Percentiles rank a stretch among this genome's conserved stretches.
phyloP scores from a whole-genome alignment of 495 filamentous ascomycete genomes.

The Chlorociboria aeruginascens region DNA sequence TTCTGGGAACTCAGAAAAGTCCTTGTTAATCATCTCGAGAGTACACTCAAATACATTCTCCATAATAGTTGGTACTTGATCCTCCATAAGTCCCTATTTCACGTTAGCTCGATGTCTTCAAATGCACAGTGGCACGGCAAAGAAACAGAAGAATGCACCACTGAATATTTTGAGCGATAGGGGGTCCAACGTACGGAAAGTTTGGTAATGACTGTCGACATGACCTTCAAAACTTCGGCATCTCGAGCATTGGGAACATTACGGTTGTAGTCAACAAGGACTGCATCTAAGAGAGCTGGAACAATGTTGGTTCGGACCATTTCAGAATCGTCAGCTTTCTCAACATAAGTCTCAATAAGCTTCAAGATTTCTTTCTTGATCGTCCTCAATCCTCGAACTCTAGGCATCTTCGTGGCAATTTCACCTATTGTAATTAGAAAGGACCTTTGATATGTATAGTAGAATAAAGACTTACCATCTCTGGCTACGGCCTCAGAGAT shows the following conservation, averaged over 20 bases:
- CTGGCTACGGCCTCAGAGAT: slow-evolving; percentile 83
- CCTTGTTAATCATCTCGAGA: slow-evolving; percentile 99
- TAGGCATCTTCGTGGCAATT: slow-evolving; percentile 95
- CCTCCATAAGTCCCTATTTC: slow-evolving; percentile 76
- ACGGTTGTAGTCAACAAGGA: slow-evolving; percentile 89
- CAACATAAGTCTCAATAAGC: slow-evolving; percentile 92
- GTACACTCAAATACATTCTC: slow-evolving; percentile 98
- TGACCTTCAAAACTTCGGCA: slow-evolving; percentile 91
- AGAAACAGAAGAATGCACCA: slow-evolving; percentile 15
- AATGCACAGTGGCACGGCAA: background rate
- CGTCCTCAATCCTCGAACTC: slow-evolving; percentile 84
- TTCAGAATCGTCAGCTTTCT: slow-evolving; percentile 92
- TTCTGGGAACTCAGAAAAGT: slow-evolving; percentile 98
- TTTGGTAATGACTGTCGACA: slow-evolving; percentile 94
- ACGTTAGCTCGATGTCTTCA: slow-evolving; percentile 22
- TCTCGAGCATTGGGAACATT: slow-evolving; percentile 95
- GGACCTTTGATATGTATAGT: too few species aligned
- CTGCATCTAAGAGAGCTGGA: slow-evolving; percentile 90
- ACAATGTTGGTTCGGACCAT: slow-evolving; percentile 89
- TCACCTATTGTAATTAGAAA: slow-evolving; percentile 41
- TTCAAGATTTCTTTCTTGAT: slow-evolving; percentile 99
- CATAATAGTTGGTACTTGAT: slow-evolving; percentile 95
- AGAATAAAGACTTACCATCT: slow-evolving; percentile 49
- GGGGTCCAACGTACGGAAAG: slow-evolving; percentile 64
- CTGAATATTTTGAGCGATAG: slow-evolving; percentile 27